Conservation (phyloP, 495 filamentous ascomycete genomes). For the Coniosporium apollinis region DNA sequence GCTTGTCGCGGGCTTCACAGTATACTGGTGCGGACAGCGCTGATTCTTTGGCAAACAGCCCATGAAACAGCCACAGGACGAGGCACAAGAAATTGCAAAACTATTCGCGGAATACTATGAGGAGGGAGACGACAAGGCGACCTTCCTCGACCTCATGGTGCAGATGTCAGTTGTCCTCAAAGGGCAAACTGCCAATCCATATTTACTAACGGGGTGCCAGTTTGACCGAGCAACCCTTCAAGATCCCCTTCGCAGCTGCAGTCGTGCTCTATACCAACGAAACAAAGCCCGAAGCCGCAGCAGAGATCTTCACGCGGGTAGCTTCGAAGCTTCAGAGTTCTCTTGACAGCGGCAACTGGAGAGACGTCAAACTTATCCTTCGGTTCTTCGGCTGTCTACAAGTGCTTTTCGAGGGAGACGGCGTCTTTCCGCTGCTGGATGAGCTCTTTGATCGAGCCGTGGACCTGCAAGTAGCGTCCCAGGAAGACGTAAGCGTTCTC, state of each 20-base stretch:
- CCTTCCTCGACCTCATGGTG: constrained; percentile 52
- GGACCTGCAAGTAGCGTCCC: constrained; percentile 77
- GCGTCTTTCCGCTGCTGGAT: constrained; percentile 69
- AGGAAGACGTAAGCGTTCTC: constrained; percentile 56
- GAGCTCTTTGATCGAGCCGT: constrained; percentile 72
- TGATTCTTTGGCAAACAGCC: constrained; percentile 30
- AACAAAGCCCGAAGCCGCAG: constrained; percentile 51
- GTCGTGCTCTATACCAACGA: constrained; percentile 61
- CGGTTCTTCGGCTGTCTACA: constrained; percentile 78
- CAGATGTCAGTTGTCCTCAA: constrained; percentile 45
- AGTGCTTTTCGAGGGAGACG: constrained; percentile 60
- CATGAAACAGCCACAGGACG: constrained; percentile 64
- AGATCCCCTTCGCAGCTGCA: constrained; percentile 81
- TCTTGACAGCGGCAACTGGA: constrained; percentile 60
- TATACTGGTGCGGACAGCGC: constrained; percentile 10
- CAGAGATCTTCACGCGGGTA: constrained; percentile 47
- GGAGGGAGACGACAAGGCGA: constrained; percentile 52
- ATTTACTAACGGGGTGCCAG: constrained; percentile 13
- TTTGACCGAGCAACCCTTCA: constrained; percentile 78
- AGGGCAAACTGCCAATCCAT: neutral
- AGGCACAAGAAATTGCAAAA: constrained; percentile 57
- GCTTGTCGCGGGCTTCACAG: constrained; percentile 5
- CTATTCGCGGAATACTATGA: constrained; percentile 64
- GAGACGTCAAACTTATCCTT: constrained; percentile 75
- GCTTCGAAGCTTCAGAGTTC: constrained; percentile 39